Evolutionary conservation across 306 rosid species (phyloP), one percentile per base, ranked within the genome.

Genomic region (Sicyos edulis): DNA sequence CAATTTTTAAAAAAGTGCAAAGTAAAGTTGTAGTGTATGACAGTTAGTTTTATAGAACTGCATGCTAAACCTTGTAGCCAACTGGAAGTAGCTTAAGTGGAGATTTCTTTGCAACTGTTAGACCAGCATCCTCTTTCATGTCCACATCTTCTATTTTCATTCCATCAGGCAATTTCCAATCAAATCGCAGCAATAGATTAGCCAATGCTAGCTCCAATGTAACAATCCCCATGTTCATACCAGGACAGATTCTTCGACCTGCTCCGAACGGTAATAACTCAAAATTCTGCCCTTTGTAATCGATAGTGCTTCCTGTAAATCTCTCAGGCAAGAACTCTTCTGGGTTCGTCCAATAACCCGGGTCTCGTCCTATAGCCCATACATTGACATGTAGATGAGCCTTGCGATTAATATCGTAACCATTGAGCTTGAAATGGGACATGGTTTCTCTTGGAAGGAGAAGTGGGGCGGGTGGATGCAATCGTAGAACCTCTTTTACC

Each of bases 331-430:
- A 12, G 49, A 79, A 79, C 13, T 60, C 73, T 13, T 32, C 67
- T 10, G 74, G 42, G 14, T 20, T 63, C 0, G 58, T 54, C 83
- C 83, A 79, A 1, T 29, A 24, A 11, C 32, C 24, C 1, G 71
- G 71, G 6, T 74, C 82, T 51, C 82, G 54, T 8, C 55, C 82
- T 11, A 79, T 84, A 21, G 84, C 75, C 91, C 88, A 82, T 5
- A 15, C 50, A 15, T 86, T 84, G 2, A 82, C 47, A 4, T 50
- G 20, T 14, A 84, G 58, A 7, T 2, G 34, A 54, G 83, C 47
- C 16, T 63, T 29, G 7, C 60, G 42, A 0, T 77, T 76, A 73
- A 84, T 74, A 0, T 72, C 74, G 5, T 86, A 86, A 8, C 80
- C 84, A 12, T 49, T 68, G 2, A 80, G 0, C 62, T 80, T 65